Conservation (phyloP, 208 protist species). For the Acanthamoeba royreba region DNA sequence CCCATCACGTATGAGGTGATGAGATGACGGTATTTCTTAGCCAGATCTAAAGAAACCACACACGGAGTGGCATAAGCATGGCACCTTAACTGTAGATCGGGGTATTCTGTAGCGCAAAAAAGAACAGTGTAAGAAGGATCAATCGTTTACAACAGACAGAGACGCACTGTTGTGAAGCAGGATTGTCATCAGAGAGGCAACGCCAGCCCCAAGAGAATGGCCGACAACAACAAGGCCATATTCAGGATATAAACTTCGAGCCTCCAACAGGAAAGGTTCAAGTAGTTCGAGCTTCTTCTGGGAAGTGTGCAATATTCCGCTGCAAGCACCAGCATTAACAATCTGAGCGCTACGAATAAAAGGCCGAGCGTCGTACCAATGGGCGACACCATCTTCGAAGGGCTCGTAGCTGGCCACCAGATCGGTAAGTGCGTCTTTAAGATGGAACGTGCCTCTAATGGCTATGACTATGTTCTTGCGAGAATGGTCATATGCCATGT, state of each 20-base stretch:
- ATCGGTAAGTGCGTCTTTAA: conserved; percentile 5
- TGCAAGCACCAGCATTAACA: not conserved
- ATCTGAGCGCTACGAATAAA: too few species aligned
- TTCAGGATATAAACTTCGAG: not conserved
- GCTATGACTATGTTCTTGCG: not conserved
- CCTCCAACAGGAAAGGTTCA: not conserved
- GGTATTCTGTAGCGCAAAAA: conserved; percentile 45
- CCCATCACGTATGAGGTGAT: conserved; percentile 35
- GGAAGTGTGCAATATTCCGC: conserved; percentile 46
- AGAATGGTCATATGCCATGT: conserved; percentile 18
- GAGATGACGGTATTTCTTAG: not conserved
- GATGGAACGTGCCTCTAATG: conserved; percentile 26
- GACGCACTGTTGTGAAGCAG: conserved; percentile 15
- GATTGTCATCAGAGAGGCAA: not conserved
- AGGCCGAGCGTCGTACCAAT: not conserved
- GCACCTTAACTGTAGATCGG: conserved; percentile 17
- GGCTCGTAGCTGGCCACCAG: conserved; percentile 18
- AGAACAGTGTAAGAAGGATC: too few species aligned
- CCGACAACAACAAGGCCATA: conserved; percentile 1
- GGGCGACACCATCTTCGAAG: conserved; percentile 31
- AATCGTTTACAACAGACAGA: not conserved
- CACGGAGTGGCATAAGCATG: conserved; percentile 26
- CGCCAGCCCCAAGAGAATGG: not conserved
- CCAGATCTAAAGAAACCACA: not conserved
- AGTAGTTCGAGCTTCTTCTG: conserved; percentile 55